Percentiles rank a stretch among this genome's conserved stretches.
Evolutionary conservation across 768 basidiomycete genomes (phyloP).

Genomic region (Suillus subaureus): DNA sequence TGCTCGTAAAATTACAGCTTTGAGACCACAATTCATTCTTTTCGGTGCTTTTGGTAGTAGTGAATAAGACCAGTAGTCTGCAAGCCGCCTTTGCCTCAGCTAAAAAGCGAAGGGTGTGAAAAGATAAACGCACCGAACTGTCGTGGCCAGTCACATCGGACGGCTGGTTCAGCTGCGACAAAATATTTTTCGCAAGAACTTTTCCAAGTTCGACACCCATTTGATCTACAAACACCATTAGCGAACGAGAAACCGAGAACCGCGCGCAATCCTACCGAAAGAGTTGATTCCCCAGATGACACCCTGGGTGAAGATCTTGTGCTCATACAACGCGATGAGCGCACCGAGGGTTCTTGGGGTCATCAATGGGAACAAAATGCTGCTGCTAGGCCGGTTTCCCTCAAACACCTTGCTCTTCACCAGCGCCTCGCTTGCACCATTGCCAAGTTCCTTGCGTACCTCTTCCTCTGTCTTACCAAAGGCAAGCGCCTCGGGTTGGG

Average conservation of each 20-base stretch:
- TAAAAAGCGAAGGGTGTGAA: neutral
- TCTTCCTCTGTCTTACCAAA: conserved; percentile 96
- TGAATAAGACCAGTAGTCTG: conserved; percentile 96
- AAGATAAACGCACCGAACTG: conserved; percentile 56
- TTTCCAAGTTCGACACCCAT: conserved; percentile 99
- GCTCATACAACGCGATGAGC: conserved; percentile 91
- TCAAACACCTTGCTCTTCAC: conserved; percentile 98
- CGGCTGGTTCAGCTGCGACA: conserved; percentile 81
- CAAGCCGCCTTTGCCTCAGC: conserved; percentile 13
- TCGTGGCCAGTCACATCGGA: conserved; percentile 87
- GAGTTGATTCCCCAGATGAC: conserved; percentile 99
- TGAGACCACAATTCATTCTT: conserved; percentile 48
- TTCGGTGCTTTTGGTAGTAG: conserved; percentile 91
- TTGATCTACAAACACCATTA: conserved; percentile 63
- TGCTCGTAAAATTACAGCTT: neutral
- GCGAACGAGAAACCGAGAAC: conserved; percentile 4
- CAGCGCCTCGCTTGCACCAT: conserved; percentile 76
- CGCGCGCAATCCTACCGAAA: conserved; percentile 59
- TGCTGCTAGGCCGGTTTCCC: conserved; percentile 96
- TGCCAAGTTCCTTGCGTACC: conserved; percentile 70
- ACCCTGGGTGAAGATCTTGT: conserved; percentile 99
- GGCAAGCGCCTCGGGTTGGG: conserved; percentile 95
- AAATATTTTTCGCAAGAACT: conserved; percentile 94
- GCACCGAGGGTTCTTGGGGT: conserved; percentile 90
- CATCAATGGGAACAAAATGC: conserved; percentile 90